A percentile compares a stretch with the other conserved stretches of the same genome.
phyloP scores from a whole-genome alignment of 352 stramenopile species.

The Aphanomyces euteiches region DNA sequence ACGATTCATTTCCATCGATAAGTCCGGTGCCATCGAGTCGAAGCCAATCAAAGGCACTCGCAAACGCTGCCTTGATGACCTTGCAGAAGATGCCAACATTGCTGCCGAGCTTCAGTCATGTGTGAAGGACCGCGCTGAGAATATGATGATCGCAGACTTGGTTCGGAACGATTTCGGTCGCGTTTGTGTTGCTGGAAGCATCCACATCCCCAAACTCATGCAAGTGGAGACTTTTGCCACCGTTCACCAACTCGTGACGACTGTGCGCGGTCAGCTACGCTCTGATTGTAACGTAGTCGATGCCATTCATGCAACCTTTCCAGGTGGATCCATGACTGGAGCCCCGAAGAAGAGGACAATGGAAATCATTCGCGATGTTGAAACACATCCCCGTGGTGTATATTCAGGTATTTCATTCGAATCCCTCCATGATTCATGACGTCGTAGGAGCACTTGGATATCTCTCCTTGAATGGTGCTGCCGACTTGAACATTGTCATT shows the following conservation, averaged over 20 bases:
- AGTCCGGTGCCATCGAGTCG: slow-evolving; percentile 86
- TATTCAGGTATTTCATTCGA: slow-evolving; percentile 78
- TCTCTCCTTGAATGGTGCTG: slow-evolving; percentile 91
- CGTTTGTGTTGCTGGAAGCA: slow-evolving; percentile 88
- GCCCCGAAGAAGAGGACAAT: slow-evolving; percentile 96
- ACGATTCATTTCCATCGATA: slow-evolving; percentile 85
- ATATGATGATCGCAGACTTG: slow-evolving; percentile 98
- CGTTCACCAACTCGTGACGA: slow-evolving; percentile 97
- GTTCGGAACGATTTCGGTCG: slow-evolving; percentile 94
- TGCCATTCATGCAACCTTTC: slow-evolving; percentile 93
- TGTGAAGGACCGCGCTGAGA: slow-evolving; percentile 94
- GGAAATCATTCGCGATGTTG: slow-evolving; percentile 92
- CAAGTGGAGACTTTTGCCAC: slow-evolving; percentile 94
- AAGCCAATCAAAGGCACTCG: slow-evolving; percentile 97
- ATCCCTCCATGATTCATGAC: no score
- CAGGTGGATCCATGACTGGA: slow-evolving; percentile 96
- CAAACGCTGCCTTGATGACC: slow-evolving; percentile 42
- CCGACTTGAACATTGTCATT: slow-evolving; percentile 98
- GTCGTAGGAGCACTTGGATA: slow-evolving; percentile 82
- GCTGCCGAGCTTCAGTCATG: slow-evolving; percentile 70
- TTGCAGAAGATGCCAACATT: slow-evolving; percentile 57
- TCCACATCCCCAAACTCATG: slow-evolving; percentile 93
- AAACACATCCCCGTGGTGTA: slow-evolving; percentile 84
- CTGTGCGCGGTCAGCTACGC: slow-evolving; percentile 78
- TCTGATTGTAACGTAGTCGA: slow-evolving; percentile 73